Base-by-base conservation (phyloP, 345 rosid genomes). In the Diplotaxis tenuifolia region DNA sequence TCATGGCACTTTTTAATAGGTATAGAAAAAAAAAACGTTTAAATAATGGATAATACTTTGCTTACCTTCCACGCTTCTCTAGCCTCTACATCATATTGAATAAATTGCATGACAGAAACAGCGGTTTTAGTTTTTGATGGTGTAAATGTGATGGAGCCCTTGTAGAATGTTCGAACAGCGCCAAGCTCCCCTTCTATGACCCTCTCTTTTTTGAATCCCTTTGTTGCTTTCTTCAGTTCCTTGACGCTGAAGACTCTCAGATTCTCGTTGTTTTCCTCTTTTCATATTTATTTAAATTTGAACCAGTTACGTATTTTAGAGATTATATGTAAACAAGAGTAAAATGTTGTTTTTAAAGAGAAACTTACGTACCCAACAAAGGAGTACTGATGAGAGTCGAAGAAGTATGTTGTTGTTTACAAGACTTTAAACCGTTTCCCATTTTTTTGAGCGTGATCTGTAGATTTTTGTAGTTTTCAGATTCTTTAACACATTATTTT, bases 61-160 rank as follows among this genome's bases (percentile, higher is more conserved):
- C 10, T 34, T 52, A 72, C 75, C 75, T 22, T 72, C 75, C 75
- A 71, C n/a, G 52, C 69, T 52, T 71, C 53, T 71, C 53, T 22
- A 22, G 38, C 23, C 54, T 62, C 29, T 9, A 62, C 34, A 19
- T 5, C 3, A 61, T 49, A 12, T 50, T 49, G 68, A 71, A 8
- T 1, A 62, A 68, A 34, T 38, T 34, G 38, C 62, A 62, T 32
- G 54, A 72, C 54, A 34, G 68, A 60, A 29, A 71, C 75, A 61
- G 75, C 52, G 10, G 32, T 32, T 59, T 45, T 9, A 28, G 32
- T 20, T 19, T 45, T 45, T 71, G 75, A 71, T 71, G 68, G 67
- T 29, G 60, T 15, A 31, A 61, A 71, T 12, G 67, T 71, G 34
- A 71, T 23, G 34, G 31, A 71, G 6, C 75, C 60, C 7, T 47